A percentile compares a stretch with the other conserved stretches of the same genome.
These are phyloP conservation scores for Helianthus annuus DNA, from an alignment of 129 eudicot genomes.

Conservation along the genomic window HanXRQr2.0-SUNRISE NC_035435.2:88031784-88032283, in stretches of 20 bases:
- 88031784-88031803: no score
- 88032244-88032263: background rate
- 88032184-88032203: background rate
- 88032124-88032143: constrained; percentile 3
- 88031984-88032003: no score
- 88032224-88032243: background rate
- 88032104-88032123: background rate
- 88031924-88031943: no score
- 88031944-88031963: no score
- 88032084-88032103: background rate
- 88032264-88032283: background rate
- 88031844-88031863: no score
- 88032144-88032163: background rate
- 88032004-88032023: background rate
- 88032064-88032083: background rate
- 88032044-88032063: background rate
- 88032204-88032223: background rate
- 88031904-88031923: no score
- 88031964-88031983: no score
- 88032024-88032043: background rate
- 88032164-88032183: constrained; percentile 18
- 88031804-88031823: no score
- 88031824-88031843: no score
- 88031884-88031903: no score
- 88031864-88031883: no score